phyloP scores from a whole-genome alignment of 2,329 filamentous ascomycete species.

The Claviceps digitariae region DNA sequence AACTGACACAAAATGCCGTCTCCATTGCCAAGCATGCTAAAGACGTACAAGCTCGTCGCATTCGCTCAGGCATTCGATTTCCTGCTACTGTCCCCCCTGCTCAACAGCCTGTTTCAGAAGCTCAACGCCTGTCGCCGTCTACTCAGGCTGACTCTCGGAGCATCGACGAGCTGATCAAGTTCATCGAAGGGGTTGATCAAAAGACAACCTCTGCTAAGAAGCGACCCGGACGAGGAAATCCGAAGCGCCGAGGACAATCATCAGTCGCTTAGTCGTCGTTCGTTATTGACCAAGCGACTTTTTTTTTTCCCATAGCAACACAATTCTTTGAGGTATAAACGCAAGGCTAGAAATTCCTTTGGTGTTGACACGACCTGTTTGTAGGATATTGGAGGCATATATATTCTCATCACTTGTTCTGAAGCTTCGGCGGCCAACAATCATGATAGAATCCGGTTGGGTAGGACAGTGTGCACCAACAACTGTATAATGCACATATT shows the following conservation, averaged over 20 bases:
- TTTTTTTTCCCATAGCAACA: not conserved
- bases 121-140: constrained; percentile 16
- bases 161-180: constrained; percentile 87
- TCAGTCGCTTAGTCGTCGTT: not conserved
- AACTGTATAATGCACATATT: not conserved
- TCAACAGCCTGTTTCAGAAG: constrained; percentile 16
- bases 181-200: constrained; percentile 67
- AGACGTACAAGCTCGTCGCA: constrained; percentile 61
- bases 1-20: constrained; percentile 90
- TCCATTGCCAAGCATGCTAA: constrained; percentile 89
- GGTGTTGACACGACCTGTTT: not conserved
- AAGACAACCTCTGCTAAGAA: constrained; percentile 43
- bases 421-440: not conserved
- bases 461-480: not conserved
- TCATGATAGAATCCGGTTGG: not conserved
- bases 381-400: not conserved
- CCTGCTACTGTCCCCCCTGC: constrained; percentile 24
- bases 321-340: not conserved
- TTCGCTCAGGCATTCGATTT: constrained; percentile 58
- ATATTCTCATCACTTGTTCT: not conserved
- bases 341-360: not conserved
- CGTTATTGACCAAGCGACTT: not conserved
- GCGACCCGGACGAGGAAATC: constrained; percentile 37
- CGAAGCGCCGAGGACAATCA: constrained; percentile 35
- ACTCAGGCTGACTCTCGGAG: constrained; percentile 57